A percentile compares a stretch with the other conserved stretches of the same genome.
These are phyloP conservation scores for Chrysosporium keratinophilum DNA, from an alignment of 2,329 filamentous ascomycete genomes.

Conservation along the genomic window DNA sequence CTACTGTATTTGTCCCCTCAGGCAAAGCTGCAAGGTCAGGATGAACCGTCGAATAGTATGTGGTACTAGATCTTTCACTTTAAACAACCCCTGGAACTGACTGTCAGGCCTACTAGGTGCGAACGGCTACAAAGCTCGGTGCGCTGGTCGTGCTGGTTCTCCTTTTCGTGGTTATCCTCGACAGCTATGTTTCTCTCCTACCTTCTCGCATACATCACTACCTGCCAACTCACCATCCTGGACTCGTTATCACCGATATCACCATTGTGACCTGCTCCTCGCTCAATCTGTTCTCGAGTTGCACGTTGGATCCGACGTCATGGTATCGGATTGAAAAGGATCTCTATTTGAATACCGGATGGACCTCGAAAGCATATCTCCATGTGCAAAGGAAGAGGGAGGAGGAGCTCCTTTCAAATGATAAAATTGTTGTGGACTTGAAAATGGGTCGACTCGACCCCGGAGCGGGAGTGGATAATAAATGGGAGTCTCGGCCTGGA, in stretches of 20 bases:
- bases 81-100: constrained; percentile 10
- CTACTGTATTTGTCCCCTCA: background rate
- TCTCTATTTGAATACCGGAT: constrained; percentile 64
- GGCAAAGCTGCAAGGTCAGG: constrained; percentile 17
- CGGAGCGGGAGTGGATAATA: constrained; percentile 44
- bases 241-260: constrained; percentile 76
- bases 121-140: constrained; percentile 64
- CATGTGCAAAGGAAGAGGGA: constrained; percentile 77
- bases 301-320: constrained; percentile 57
- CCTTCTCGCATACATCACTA: constrained; percentile 77
- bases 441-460: constrained; percentile 65
- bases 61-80: background rate
- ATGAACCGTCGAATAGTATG: constrained; percentile 38
- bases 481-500: constrained; percentile 66
- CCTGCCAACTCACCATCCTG: constrained; percentile 74
- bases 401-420: constrained; percentile 62
- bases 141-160: constrained; percentile 56
- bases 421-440: constrained; percentile 71
- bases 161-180: constrained; percentile 67
- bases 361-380: constrained; percentile 67
- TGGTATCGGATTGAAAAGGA: constrained; percentile 89
- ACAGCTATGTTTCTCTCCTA: constrained; percentile 78
- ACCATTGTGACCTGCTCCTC: constrained; percentile 65
- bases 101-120: constrained; percentile 35
- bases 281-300: constrained; percentile 63